These are phyloP conservation scores for Agrocybe chaxingu DNA, from an alignment of 768 basidiomycete species.

Conservation along the genomic window DNA sequence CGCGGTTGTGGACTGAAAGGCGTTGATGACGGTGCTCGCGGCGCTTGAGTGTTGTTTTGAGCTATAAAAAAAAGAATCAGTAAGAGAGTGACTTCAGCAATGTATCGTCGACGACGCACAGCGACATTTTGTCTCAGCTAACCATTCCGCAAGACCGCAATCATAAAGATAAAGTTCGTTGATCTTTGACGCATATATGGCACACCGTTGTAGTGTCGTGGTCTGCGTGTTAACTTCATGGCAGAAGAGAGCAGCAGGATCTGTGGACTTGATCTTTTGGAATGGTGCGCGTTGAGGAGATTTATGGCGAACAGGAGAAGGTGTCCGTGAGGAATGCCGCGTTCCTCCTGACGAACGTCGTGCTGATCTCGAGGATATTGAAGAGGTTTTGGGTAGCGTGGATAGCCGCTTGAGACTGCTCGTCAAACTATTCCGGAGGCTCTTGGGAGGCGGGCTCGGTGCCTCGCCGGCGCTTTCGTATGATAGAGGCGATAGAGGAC, in stretches of 20 bases:
- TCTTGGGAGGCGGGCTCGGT: slow-evolving; percentile 50
- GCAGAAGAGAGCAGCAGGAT: slow-evolving; percentile 71
- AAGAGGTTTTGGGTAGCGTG: slow-evolving; percentile 67
- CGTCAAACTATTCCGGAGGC: slow-evolving; percentile 44
- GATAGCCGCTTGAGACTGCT: slow-evolving; percentile 47
- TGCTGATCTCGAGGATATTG: slow-evolving; percentile 42
- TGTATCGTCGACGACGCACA: slow-evolving; percentile 35
- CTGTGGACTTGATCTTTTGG: slow-evolving; percentile 20
- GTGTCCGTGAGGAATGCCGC: slow-evolving; percentile 33
- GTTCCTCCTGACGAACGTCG: slow-evolving; percentile 31
- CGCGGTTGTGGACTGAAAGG: slow-evolving; percentile 54
- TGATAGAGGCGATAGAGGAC: slow-evolving; percentile 17
- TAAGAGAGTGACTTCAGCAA: not conserved
- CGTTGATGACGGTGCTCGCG: slow-evolving; percentile 34
- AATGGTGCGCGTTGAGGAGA: slow-evolving; percentile 16
- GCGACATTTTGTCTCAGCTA: slow-evolving; percentile 50
- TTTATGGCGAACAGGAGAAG: slow-evolving; percentile 29
- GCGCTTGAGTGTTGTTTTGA: slow-evolving; percentile 21
- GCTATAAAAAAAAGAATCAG: slow-evolving; percentile 18
- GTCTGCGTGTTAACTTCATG: slow-evolving; percentile 57
- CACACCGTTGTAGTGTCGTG: slow-evolving; percentile 63
- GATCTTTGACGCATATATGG: slow-evolving; percentile 77
- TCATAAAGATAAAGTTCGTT: slow-evolving; percentile 76
- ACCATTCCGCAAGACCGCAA: slow-evolving; percentile 78
- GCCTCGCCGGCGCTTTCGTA: slow-evolving; percentile 17